A percentile compares a stretch with the other conserved stretches of the same genome.
These are phyloP conservation scores for Puccinia coronata DNA, from an alignment of 1,284 basidiomycete species.

Conservation along the genomic window DNA sequence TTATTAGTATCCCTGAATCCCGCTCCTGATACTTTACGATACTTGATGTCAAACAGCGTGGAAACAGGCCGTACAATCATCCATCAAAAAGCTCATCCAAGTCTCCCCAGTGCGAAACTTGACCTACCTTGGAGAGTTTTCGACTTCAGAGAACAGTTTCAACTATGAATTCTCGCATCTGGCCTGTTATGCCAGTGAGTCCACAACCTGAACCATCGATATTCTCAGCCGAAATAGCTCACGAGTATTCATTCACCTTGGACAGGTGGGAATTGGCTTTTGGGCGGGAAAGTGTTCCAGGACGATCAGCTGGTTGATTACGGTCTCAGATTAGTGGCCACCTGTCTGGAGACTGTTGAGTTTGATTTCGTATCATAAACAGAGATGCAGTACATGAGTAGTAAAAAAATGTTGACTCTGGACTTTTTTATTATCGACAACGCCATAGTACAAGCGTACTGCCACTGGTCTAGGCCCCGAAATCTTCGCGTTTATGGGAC, in stretches of 20 bases:
- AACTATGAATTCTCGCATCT: constrained; percentile 41
- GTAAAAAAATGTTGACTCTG: too few species aligned
- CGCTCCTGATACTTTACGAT: background rate
- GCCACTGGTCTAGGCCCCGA: constrained; percentile 40
- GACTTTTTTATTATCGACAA: background rate
- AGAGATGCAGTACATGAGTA: too few species aligned
- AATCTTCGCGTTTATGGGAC: constrained; percentile 31
- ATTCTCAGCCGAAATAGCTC: too few species aligned
- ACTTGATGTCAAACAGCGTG: background rate
- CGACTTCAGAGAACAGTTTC: background rate
- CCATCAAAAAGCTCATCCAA: constrained; percentile 36
- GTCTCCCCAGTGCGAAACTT: constrained; percentile 19
- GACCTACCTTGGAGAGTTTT: constrained; percentile 35
- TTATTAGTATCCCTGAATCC: background rate
- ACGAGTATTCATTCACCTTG: background rate
- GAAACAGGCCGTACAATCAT: constrained; percentile 41
- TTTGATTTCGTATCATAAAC: too few species aligned
- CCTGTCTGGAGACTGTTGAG: constrained; percentile 45
- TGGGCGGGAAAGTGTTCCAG: constrained; percentile 33
- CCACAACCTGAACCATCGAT: too few species aligned
- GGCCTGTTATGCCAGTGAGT: constrained; percentile 39
- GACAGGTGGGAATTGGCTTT: constrained; percentile 44
- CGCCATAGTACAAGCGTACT: constrained; percentile 27
- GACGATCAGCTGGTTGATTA: constrained; percentile 21
- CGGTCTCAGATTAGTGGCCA: constrained; percentile 22